Conservation (phyloP, 2,329 filamentous ascomycete species). For the Bisporella sp. region DNA sequence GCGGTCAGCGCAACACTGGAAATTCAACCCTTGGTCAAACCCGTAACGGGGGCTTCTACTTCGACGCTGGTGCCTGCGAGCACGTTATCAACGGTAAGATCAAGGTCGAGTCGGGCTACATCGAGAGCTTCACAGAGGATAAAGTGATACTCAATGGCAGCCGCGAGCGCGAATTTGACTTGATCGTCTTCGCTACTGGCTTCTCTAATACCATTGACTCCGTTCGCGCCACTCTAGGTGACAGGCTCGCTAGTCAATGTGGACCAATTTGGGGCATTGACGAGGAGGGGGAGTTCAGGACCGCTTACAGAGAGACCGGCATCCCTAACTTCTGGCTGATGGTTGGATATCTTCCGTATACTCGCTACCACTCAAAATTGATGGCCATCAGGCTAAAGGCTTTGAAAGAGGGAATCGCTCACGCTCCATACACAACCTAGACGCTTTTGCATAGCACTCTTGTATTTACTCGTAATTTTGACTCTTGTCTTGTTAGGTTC, state of each 20-base stretch:
- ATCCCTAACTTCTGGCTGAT: constrained; percentile 45
- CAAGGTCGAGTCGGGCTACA: constrained; percentile 28
- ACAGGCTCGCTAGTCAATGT: constrained; percentile 40
- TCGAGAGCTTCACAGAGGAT: no score
- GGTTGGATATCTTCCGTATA: constrained; percentile 42
- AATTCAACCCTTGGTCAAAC: no score
- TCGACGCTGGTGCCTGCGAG: constrained; percentile 45
- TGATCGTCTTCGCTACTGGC: constrained; percentile 42
- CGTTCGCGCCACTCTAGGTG: constrained; percentile 41
- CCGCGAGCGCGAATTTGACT: constrained; percentile 34
- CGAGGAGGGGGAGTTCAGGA: constrained; percentile 40
- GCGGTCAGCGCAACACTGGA: no score
- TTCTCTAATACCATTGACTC: constrained; percentile 49
- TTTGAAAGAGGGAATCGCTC: constrained; percentile 30
- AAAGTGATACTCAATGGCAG: no score
- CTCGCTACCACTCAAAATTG: constrained; percentile 38
- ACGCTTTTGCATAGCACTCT: no score
- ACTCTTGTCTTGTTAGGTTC: no score
- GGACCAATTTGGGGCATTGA: constrained; percentile 44
- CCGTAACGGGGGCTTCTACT: constrained; percentile 43
- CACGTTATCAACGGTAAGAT: constrained; percentile 46
- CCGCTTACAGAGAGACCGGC: constrained; percentile 39
- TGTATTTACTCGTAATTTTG: no score
- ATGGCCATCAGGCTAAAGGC: constrained; percentile 44
- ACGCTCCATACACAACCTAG: no score